Evolutionary conservation across 2,329 filamentous ascomycete genomes (phyloP).

Genomic region (Pseudocercospora macadamiae): DNA sequence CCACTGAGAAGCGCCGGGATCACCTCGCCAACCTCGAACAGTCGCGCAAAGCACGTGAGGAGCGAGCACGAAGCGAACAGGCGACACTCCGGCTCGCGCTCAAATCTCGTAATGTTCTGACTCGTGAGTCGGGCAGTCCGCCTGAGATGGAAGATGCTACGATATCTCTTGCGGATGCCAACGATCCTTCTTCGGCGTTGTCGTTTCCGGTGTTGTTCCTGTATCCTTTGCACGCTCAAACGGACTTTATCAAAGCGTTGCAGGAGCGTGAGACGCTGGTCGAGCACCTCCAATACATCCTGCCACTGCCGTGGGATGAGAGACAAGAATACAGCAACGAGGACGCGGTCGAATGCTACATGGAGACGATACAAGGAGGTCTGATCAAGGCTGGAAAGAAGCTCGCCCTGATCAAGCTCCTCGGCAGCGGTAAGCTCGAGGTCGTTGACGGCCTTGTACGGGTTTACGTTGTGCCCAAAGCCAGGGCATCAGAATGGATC

Average conservation of each 20-base stretch:
- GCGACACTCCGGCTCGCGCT: conserved; percentile 58
- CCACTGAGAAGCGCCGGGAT: conserved; percentile 64
- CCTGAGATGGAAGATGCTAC: conserved; percentile 87
- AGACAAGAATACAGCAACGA: conserved; percentile 64
- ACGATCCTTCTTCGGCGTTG: conserved; percentile 72
- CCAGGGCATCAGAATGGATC: conserved; percentile 73
- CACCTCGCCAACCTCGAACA: conserved; percentile 59
- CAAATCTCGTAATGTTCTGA: conserved; percentile 69
- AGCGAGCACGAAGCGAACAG: conserved; percentile 59
- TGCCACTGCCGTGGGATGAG: conserved; percentile 85
- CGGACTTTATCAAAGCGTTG: conserved; percentile 89
- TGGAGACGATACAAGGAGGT: conserved; percentile 79
- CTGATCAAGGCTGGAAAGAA: conserved; percentile 90
- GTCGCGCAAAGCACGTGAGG: conserved; percentile 59
- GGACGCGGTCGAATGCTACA: conserved; percentile 77
- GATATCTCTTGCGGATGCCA: conserved; percentile 70
- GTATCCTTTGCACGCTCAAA: conserved; percentile 80
- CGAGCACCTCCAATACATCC: conserved; percentile 81
- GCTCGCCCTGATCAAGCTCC: conserved; percentile 71
- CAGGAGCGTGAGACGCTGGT: conserved; percentile 73
- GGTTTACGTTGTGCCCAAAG: conserved; percentile 79
- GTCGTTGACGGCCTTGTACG: conserved; percentile 83
- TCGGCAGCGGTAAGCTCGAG: conserved; percentile 77
- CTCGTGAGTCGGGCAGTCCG: conserved; percentile 67
- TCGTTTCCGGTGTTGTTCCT: conserved; percentile 79